A percentile compares a stretch with the other conserved stretches of the same genome.
These are phyloP conservation scores for Davidsoniella neocaledoniae DNA, from an alignment of 2,329 filamentous ascomycete genomes.

Conservation along the genomic window DNA sequence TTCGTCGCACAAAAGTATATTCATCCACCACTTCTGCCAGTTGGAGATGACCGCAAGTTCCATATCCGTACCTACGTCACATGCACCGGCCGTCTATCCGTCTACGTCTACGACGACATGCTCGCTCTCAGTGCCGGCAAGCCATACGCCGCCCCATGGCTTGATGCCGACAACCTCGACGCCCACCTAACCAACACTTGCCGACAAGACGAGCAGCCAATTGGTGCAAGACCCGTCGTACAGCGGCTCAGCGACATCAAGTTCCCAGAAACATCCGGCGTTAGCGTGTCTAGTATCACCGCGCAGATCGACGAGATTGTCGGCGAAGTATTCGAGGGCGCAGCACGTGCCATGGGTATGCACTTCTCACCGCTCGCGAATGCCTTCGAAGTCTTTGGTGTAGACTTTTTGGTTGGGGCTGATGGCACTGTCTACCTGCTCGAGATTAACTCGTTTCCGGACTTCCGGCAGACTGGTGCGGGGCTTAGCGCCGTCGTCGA, in stretches of 20 bases:
- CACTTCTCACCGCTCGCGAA: slow-evolving; percentile 85
- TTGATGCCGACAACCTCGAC: slow-evolving; percentile 36
- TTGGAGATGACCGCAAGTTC: slow-evolving; percentile 61
- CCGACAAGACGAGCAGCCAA: slow-evolving; percentile 47
- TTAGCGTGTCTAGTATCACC: slow-evolving; percentile 48
- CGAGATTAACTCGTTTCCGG: slow-evolving; percentile 91
- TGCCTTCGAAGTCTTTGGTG: slow-evolving; percentile 79
- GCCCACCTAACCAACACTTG: slow-evolving; percentile 92
- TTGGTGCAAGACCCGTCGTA: slow-evolving; percentile 39
- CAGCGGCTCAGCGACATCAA: slow-evolving; percentile 55
- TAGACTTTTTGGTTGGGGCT: slow-evolving; percentile 74
- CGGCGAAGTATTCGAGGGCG: slow-evolving; percentile 70
- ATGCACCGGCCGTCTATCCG: slow-evolving; percentile 56
- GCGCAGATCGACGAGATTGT: slow-evolving; percentile 57
- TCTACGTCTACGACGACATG: slow-evolving; percentile 83
- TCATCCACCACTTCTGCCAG: slow-evolving; percentile 64
- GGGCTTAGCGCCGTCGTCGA: slow-evolving; percentile 55
- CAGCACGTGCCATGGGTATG: slow-evolving; percentile 64
- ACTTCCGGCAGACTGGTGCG: slow-evolving; percentile 78
- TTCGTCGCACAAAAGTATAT: slow-evolving; percentile 96
- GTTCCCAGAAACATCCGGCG: slow-evolving; percentile 26
- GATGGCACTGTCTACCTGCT: slow-evolving; percentile 53
- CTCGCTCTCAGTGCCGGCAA: slow-evolving; percentile 77
- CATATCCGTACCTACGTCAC: slow-evolving; percentile 88
- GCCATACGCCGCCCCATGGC: slow-evolving; percentile 51